Base-by-base conservation (phyloP, 2,329 filamentous ascomycete species). In the Sporothrix variecibatus region DNA sequence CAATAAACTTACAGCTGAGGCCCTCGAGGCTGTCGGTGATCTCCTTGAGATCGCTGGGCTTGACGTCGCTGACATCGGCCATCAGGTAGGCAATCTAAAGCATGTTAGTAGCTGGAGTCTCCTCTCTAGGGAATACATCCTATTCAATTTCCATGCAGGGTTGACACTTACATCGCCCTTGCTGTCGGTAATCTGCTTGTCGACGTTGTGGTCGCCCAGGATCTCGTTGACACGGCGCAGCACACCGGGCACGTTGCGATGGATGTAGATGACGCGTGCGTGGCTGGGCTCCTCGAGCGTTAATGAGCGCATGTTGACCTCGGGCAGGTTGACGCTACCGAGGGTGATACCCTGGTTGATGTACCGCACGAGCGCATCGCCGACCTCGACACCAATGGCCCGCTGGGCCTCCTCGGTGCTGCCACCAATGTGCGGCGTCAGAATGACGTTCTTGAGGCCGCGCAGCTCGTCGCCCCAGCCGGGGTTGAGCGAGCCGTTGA, bases 131-230 rank as follows among this genome's bases (percentile, higher is more conserved):
- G n/a, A 49, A 7, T 23, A 34, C 38, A 34, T 31, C 49, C 11
- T 9, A 11, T 9, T 8, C 15, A 40, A 34, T 17, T n/a, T n/a
- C n/a, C n/a, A 4, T 15, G 15, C 15, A 9, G 28, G 26, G 7
- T 49, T 31, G 20, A 53, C 15, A 73, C 77, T 8, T 58, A 96
- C 88, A 87, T 98, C 95, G 78, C 94, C 95, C 85, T 92, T 92
- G 84, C 93, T 97, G 82, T 98, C 96, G 70, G 94, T 96, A 86
- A 97, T 98, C 85, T 99, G 96, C 87, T 98, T 98, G 85, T 98
- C 95, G 78, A 99, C 95, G 82, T 99, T 99, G 86, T 99, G 95
- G 80, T 97, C 91, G 60, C 93, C 93, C 67, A 99, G 88, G 76
- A 98, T 94, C 80, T 96, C 93, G 86, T 99, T 99, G 78, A 99